Percentiles rank a stretch among this genome's conserved stretches.
These are phyloP conservation scores for Mortierella antarctica DNA, from an alignment of 192 early-diverging fungal species.

Conservation along the genomic window DNA sequence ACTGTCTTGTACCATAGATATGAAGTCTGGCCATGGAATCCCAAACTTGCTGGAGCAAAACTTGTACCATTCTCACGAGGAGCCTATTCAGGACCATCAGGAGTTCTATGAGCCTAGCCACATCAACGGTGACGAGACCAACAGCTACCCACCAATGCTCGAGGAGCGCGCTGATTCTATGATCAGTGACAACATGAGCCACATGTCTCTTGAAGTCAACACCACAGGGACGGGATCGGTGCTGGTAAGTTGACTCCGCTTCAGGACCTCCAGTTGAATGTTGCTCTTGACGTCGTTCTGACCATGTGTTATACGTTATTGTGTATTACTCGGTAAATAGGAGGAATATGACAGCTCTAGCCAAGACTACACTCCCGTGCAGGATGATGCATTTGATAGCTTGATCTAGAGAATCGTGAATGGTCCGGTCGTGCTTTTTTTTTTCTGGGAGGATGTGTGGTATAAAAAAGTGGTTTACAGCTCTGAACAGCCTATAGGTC, in stretches of 20 bases:
- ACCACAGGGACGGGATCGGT: constrained; percentile 78
- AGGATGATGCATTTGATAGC: constrained; percentile 25
- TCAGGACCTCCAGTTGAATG: neutral
- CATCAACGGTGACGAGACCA: constrained; percentile 9
- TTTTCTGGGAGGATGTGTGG: no score
- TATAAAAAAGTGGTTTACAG: no score
- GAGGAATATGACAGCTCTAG: constrained; percentile 18
- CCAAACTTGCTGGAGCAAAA: constrained; percentile 8
- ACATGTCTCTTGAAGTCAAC: constrained; percentile 79
- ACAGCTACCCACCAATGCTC: neutral
- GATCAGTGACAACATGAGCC: constrained; percentile 67
- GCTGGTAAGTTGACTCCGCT: constrained; percentile 47
- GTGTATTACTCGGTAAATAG: neutral
- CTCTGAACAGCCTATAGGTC: no score
- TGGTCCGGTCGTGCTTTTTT: no score
- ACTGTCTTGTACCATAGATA: constrained; percentile 10
- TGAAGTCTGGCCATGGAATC: constrained; percentile 26
- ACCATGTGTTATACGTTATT: neutral
- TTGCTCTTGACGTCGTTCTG: neutral
- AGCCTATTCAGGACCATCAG: constrained; percentile 11
- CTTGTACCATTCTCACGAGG: constrained; percentile 16
- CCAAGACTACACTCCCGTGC: constrained; percentile 7
- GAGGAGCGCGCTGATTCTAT: constrained; percentile 22
- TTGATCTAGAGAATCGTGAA: constrained; percentile 20
- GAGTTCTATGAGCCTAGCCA: constrained; percentile 2